phyloP scores from a whole-genome alignment of 2,329 filamentous ascomycete species.

The Ophiostoma himal-ulmi region DNA sequence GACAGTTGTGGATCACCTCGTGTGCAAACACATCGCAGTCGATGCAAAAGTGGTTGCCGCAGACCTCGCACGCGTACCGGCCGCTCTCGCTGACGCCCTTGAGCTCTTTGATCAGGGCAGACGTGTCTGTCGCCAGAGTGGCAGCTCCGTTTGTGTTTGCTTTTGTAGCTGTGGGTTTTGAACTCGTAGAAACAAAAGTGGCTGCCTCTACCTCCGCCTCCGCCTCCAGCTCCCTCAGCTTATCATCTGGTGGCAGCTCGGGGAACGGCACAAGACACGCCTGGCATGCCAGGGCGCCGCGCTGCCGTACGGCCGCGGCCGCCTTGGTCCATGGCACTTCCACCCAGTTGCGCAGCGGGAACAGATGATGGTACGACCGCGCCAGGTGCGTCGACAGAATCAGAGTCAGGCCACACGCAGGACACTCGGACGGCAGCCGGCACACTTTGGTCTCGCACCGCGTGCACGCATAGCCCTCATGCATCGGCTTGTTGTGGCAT shows the following conservation, averaged over 20 bases:
- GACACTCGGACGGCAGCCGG: slow-evolving; percentile 81
- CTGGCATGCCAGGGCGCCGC: slow-evolving; percentile 56
- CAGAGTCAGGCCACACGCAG: slow-evolving; percentile 82
- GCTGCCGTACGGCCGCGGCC: slow-evolving; percentile 36
- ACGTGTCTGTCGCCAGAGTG: slow-evolving; percentile 5
- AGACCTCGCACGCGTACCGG: slow-evolving; percentile 84
- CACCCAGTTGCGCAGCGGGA: slow-evolving; percentile 82
- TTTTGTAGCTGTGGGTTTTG: slow-evolving; percentile 16
- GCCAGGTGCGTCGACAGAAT: slow-evolving; percentile 92
- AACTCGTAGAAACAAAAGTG: slow-evolving; percentile 24
- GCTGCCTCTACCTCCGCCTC: slow-evolving; percentile 1
- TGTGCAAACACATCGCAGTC: slow-evolving; percentile 96
- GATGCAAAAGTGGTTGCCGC: slow-evolving; percentile 88
- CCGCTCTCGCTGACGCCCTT: slow-evolving; percentile 78
- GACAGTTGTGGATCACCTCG: slow-evolving; percentile 91
- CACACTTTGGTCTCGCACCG: slow-evolving; percentile 87
- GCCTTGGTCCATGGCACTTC: slow-evolving; percentile 82
- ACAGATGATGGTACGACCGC: slow-evolving; percentile 88
- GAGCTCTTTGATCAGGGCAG: slow-evolving; percentile 29
- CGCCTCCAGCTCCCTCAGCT: slow-evolving; percentile 18
- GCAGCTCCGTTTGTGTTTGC: background rate
- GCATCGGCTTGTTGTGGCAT: slow-evolving; percentile 75
- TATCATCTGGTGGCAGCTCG: slow-evolving; percentile 31
- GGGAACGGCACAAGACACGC: slow-evolving; percentile 74
- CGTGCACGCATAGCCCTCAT: slow-evolving; percentile 86